Conservation (phyloP, 2,329 filamentous ascomycete genomes). For the Scorias spongiosa region DNA sequence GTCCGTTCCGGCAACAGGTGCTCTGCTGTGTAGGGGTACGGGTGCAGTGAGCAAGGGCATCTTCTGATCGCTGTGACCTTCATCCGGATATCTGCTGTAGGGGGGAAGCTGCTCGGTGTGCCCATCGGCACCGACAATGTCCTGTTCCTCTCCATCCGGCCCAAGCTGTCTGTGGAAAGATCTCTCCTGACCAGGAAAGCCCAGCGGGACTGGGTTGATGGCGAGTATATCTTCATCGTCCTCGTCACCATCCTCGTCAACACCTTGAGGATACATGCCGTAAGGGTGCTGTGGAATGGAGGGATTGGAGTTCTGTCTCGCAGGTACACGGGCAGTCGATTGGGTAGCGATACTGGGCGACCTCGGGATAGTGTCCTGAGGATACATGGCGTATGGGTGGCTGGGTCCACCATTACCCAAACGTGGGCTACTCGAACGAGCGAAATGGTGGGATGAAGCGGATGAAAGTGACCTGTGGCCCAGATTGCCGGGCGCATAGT, state of each 20-base stretch:
- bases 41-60: constrained; percentile 32
- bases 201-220: constrained; percentile 43
- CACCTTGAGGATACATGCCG: constrained; percentile 70
- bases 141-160: constrained; percentile 73
- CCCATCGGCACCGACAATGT: constrained; percentile 74
- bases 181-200: constrained; percentile 48
- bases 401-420: constrained; percentile 58
- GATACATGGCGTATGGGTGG: constrained; percentile 74
- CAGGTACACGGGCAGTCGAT: constrained; percentile 46
- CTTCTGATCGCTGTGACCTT: constrained; percentile 35
- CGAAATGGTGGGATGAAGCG: constrained; percentile 23
- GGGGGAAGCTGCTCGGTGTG: constrained; percentile 85
- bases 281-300: constrained; percentile 66
- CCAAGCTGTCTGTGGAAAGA: constrained; percentile 57
- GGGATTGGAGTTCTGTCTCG: constrained; percentile 31
- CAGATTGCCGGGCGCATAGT: constrained; percentile 7
- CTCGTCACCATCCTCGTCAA: constrained; percentile 40
- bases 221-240: constrained; percentile 21
- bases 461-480: constrained; percentile 18
- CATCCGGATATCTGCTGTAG: constrained; percentile 78
- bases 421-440: constrained; percentile 47
- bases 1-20: constrained; percentile 19
- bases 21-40: constrained; percentile 15
- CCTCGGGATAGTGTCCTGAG: constrained; percentile 48
- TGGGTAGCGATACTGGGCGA: constrained; percentile 56